A percentile compares a stretch with the other conserved stretches of the same genome.
phyloP scores from a whole-genome alignment of 306 rosid species.

The Malus sieversii region DNA sequence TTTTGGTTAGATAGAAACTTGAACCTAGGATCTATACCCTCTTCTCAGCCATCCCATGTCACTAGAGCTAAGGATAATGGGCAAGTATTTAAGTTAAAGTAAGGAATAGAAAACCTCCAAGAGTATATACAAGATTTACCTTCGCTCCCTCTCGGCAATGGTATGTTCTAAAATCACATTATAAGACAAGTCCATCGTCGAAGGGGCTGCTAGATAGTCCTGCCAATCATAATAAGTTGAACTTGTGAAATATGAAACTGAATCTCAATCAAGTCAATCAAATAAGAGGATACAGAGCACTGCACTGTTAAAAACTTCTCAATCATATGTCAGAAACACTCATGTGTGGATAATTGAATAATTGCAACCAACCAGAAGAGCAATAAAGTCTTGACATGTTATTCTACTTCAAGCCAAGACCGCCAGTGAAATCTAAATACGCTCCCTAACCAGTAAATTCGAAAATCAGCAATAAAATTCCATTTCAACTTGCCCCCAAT shows the following conservation, averaged over 20 bases:
- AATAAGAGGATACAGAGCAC: constrained; percentile 4
- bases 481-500: background rate
- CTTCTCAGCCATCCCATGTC: background rate
- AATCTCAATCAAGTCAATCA: background rate
- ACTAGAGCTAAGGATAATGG: background rate
- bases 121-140: constrained; percentile 41
- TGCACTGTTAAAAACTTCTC: constrained; percentile 1
- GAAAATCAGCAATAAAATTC: background rate
- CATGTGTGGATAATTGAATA: background rate
- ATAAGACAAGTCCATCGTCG: constrained; percentile 89
- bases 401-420: constrained; percentile 6
- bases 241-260: constrained; percentile 18
- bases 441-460: background rate
- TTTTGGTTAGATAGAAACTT: background rate
- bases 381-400: background rate
- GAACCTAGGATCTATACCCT: background rate
- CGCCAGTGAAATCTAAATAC: background rate
- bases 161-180: constrained; percentile 91
- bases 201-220: constrained; percentile 83
- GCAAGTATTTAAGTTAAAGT: background rate
- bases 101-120: background rate
- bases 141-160: constrained; percentile 98
- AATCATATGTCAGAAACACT: constrained; percentile 5
- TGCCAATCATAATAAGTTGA: constrained; percentile 38
- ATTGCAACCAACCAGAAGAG: background rate